These are phyloP conservation scores for Myriangium duriaei DNA, from an alignment of 2,329 filamentous ascomycete species.

Conservation along the genomic window DNA sequence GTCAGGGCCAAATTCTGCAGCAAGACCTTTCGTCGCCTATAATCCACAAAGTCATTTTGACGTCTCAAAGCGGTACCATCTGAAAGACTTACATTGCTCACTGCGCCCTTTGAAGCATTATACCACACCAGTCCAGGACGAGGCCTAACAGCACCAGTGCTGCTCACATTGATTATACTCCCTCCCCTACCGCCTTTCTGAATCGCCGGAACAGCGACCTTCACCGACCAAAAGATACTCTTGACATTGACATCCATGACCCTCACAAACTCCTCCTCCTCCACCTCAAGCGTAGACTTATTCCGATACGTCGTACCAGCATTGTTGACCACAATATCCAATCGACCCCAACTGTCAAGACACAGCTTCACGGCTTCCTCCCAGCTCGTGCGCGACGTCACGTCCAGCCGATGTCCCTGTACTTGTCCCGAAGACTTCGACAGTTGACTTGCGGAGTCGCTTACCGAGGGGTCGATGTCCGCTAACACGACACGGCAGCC, in stretches of 20 bases:
- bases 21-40: conserved; percentile 50
- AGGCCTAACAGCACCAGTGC: conserved; percentile 49
- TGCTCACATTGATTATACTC: conserved; percentile 53
- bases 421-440: conserved; percentile 26
- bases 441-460: conserved; percentile 32
- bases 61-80: conserved; percentile 9
- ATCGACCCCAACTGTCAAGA: conserved; percentile 35
- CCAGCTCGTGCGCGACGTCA: conserved; percentile 44
- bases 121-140: conserved; percentile 56
- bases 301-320: conserved; percentile 47
- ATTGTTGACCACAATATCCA: conserved; percentile 51
- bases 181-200: conserved; percentile 45
- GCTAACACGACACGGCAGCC: conserved; percentile 50
- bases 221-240: conserved; percentile 49
- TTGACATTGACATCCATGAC: conserved; percentile 60
- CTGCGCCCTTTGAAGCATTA: conserved; percentile 55
- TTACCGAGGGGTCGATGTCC: conserved; percentile 44
- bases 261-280: conserved; percentile 52
- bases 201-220: conserved; percentile 49
- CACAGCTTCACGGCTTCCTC: conserved; percentile 34
- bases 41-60: not conserved
- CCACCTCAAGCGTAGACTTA: conserved; percentile 51
- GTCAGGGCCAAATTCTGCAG: conserved; percentile 56
- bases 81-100: conserved; percentile 49
- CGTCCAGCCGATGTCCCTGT: conserved; percentile 25